Base-by-base conservation (phyloP, 2,329 filamentous ascomycete genomes). In the Botrytis sinoallii region DNA sequence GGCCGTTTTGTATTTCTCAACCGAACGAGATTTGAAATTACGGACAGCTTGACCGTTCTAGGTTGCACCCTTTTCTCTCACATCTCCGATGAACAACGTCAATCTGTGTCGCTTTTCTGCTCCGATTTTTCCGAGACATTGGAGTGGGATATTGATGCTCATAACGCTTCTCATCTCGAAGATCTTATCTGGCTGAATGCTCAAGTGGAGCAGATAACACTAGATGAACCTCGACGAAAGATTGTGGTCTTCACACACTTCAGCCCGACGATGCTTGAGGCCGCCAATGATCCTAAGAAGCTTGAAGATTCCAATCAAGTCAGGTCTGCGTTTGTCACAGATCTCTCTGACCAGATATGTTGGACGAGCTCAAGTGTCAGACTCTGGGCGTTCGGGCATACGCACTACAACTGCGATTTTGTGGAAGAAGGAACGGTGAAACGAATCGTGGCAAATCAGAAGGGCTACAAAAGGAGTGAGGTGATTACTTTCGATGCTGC, bases 241-340 rank as follows among this genome's bases (percentile, higher is more conserved):
- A 82, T 84, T 65, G 73, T 84, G 16, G 76, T 85, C 59, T 81
- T 84, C 61, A 83, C 81, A 10, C 83, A 84, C 72, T 79, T 83
- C 69, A 82, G 82, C 64, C 83, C 83, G 22, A 75, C 72, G 5
- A 67, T 70, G 4, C 63, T 64, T 66, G 65, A 60, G 32, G 38
- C 42, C 14, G 74, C 75, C 14, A 71, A 70, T 57, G 65, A 75
- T 73, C 59, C 64, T 48, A 72, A 32, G 57, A 68, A 76, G 35
- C 20, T 72, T 8, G 18, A 40, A 65, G 74, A 74, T 65, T 68
- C 78, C 82, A 52, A 32, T 65, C 40, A 69, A 55, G 52, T 75
- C 5, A 78, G 78, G 0, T 83, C 83, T 18, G 88, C 85, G 0
- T 90, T 89, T 79, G 86, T 84, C 7, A 89, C 87, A 0, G 85